These are phyloP conservation scores for Rhododendron griersonianum DNA, from an alignment of 148 eudicot species.

Conservation along the genomic window DNA sequence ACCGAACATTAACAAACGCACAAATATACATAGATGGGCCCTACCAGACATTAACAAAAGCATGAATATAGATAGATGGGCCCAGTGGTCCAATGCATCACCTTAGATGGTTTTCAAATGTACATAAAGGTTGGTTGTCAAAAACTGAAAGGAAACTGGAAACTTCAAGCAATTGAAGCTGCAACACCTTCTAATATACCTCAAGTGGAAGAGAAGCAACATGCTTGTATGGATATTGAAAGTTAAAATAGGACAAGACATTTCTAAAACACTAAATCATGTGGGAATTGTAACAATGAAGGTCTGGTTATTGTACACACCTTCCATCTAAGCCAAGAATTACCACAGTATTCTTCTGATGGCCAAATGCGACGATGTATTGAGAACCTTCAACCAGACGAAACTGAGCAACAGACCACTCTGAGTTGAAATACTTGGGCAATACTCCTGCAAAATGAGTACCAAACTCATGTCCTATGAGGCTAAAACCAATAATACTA, in stretches of 20 bases:
- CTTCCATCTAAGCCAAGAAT: constrained; percentile 89
- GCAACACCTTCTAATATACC: not conserved
- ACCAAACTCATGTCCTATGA: not conserved
- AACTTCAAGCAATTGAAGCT: not conserved
- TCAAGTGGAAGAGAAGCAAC: not conserved
- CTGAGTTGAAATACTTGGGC: constrained; percentile 89
- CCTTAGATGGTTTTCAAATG: not conserved
- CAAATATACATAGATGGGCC: not conserved
- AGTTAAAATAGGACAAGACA: not conserved
- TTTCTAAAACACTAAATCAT: not conserved
- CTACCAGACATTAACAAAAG: not conserved
- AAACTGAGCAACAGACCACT: constrained; percentile 88
- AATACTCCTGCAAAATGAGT: constrained; percentile 57
- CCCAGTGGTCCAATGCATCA: not conserved
- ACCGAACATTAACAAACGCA: not conserved
- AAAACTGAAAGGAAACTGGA: not conserved
- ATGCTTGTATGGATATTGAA: not conserved
- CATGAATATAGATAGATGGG: not conserved
- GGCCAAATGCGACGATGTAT: constrained; percentile 82
- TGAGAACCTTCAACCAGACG: constrained; percentile 74
- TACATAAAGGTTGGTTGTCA: not conserved
- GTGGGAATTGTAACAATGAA: not conserved
- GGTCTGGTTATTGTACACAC: constrained; percentile 26
- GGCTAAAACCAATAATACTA: not conserved
- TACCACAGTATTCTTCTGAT: constrained; percentile 75